These are phyloP conservation scores for Cairneyella variabilis DNA, from an alignment of 495 filamentous ascomycete genomes.

Conservation along the genomic window DNA sequence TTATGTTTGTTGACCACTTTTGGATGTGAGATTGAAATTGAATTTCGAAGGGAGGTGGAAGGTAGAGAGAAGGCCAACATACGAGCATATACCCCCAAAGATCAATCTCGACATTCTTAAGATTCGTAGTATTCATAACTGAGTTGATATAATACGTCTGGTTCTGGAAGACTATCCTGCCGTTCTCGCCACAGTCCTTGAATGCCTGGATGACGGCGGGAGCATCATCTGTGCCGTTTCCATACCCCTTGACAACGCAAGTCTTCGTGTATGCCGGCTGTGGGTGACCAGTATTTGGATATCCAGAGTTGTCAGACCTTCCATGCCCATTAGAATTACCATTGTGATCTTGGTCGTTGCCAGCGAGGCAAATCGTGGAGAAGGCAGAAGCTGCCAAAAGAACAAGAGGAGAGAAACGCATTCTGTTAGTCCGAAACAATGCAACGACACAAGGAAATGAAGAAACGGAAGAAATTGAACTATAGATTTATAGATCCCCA, in stretches of 20 bases:
- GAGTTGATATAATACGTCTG: constrained; percentile 37
- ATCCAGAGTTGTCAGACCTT: no score
- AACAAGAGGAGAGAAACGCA: no score
- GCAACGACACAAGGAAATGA: no score
- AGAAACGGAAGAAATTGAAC: no score
- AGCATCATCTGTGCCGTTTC: constrained; percentile 30
- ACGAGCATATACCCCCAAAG: constrained; percentile 30
- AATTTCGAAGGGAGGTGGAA: background rate
- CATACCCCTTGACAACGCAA: background rate
- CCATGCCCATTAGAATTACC: no score
- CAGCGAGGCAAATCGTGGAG: no score
- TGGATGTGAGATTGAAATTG: no score
- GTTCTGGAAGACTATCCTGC: constrained; percentile 36
- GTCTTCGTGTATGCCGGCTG: background rate
- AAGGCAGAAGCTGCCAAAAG: no score
- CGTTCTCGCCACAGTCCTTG: constrained; percentile 34
- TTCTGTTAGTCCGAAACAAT: no score
- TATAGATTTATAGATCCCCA: no score
- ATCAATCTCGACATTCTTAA: constrained; percentile 37
- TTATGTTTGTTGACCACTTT: constrained; percentile 38
- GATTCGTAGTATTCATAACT: constrained; percentile 41
- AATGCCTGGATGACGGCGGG: constrained; percentile 42
- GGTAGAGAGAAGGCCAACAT: background rate
- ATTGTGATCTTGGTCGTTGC: no score
- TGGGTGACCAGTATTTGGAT: background rate